These are phyloP conservation scores for Taiozyma sp. DNA, from an alignment of 1,139 yeast genomes.

Conservation along the genomic window DNA sequence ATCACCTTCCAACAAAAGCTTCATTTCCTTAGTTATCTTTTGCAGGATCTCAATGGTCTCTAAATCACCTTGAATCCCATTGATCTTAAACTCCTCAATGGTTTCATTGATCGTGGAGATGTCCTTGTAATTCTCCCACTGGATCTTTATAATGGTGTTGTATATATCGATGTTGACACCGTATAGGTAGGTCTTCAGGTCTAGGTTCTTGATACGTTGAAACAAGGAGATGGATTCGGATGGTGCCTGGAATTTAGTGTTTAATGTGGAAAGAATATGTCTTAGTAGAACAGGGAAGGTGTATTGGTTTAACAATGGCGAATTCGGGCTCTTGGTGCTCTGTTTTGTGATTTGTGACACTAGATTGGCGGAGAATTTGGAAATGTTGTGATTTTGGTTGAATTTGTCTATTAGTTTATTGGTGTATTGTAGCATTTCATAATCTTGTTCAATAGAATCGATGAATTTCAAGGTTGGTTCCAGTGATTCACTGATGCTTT, in stretches of 20 bases:
- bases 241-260: constrained; percentile 29
- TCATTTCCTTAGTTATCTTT: constrained; percentile 11
- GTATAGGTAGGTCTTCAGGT: constrained; percentile 32
- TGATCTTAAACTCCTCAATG: constrained; percentile 36
- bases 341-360: not conserved
- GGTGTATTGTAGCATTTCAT: not conserved
- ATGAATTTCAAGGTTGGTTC: not conserved
- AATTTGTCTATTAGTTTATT: not conserved
- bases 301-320: constrained; percentile 55
- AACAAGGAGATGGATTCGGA: constrained; percentile 35
- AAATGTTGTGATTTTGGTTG: not conserved
- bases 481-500: not conserved
- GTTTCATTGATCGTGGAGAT: constrained; percentile 30
- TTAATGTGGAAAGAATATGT: constrained; percentile 16
- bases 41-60: constrained; percentile 31
- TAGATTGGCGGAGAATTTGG: not conserved
- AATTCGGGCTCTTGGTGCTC: constrained; percentile 63
- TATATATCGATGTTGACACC: constrained; percentile 37
- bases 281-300: constrained; percentile 19
- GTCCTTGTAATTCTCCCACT: constrained; percentile 37
- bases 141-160: constrained; percentile 31
- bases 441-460: not conserved
- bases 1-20: constrained; percentile 14
- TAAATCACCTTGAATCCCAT: constrained; percentile 35
- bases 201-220: constrained; percentile 31